These are phyloP conservation scores for Echeveria elegans DNA, from an alignment of 164 flowering plant species.

Conservation along the genomic window DNA sequence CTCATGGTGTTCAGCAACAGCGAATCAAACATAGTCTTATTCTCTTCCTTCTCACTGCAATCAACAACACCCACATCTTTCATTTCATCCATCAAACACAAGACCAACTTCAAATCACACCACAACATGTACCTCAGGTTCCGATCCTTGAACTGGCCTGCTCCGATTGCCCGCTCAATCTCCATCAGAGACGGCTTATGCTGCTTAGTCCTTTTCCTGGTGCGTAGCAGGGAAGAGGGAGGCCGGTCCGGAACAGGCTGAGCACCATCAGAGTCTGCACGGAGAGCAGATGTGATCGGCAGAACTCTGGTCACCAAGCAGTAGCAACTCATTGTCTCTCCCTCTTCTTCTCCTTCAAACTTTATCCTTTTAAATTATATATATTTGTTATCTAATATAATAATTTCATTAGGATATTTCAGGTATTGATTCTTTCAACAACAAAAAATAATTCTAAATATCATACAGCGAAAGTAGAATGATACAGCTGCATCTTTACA, in stretches of 20 bases:
- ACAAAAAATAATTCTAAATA: too few relatives aligned
- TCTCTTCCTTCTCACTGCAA: slow-evolving; percentile 23
- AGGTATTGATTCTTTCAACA: too few relatives aligned
- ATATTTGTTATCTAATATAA: too few relatives aligned
- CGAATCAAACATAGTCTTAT: slow-evolving; percentile 20
- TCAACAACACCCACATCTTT: background rate
- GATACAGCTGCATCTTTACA: too few relatives aligned
- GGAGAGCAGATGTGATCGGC: background rate
- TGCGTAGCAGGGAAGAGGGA: background rate
- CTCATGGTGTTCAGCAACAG: slow-evolving; percentile 24
- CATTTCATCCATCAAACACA: background rate
- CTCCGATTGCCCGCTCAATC: slow-evolving; percentile 68
- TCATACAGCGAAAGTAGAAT: too few relatives aligned
- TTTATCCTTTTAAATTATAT: slow-evolving; percentile 14
- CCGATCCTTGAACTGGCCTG: slow-evolving; percentile 42
- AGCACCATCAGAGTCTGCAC: background rate
- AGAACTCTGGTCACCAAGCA: background rate
- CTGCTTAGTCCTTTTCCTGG: slow-evolving; percentile 5
- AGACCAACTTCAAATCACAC: background rate
- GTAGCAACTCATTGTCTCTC: slow-evolving; percentile 9
- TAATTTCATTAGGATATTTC: slow-evolving; percentile 17
- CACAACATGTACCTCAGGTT: slow-evolving; percentile 22
- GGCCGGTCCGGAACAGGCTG: background rate
- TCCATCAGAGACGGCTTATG: slow-evolving; percentile 31
- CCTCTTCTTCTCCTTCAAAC: background rate